These are phyloP conservation scores for Yarrowia keelungensis DNA, from an alignment of 805 yeast species.

Conservation along the genomic window DNA sequence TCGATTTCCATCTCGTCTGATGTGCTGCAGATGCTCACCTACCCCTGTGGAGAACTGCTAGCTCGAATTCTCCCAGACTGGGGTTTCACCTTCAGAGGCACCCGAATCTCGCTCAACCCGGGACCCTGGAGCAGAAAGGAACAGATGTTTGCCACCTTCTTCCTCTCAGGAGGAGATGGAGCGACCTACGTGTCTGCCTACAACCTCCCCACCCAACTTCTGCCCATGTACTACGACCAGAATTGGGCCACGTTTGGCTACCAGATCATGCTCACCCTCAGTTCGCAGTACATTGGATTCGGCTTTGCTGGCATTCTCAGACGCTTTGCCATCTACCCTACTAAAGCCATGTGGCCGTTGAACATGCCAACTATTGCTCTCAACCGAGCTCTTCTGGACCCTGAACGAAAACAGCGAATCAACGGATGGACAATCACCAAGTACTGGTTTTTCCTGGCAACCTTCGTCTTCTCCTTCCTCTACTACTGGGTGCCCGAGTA, in stretches of 20 bases:
- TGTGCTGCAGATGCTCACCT: constrained; percentile 63
- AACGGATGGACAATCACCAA: constrained; percentile 69
- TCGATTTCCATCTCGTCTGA: constrained; percentile 56
- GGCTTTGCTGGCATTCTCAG: constrained; percentile 63
- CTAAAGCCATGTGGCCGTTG: constrained; percentile 56
- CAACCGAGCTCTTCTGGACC: constrained; percentile 50
- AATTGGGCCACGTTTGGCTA: constrained; percentile 50
- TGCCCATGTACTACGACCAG: constrained; percentile 40
- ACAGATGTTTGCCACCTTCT: constrained; percentile 63
- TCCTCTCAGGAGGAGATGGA: constrained; percentile 50
- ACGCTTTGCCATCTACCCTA: constrained; percentile 57
- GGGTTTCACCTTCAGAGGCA: constrained; percentile 54
- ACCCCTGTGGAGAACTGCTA: constrained; percentile 57
- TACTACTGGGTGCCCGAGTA: constrained; percentile 76
- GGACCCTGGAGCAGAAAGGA: constrained; percentile 69
- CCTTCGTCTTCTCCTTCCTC: constrained; percentile 54
- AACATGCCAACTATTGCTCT: constrained; percentile 62
- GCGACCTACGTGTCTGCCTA: constrained; percentile 54
- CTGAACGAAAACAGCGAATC: constrained; percentile 49
- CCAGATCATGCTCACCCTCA: constrained; percentile 56
- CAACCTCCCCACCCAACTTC: constrained; percentile 43
- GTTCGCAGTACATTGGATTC: constrained; percentile 61
- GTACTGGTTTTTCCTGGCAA: constrained; percentile 57
- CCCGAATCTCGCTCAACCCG: constrained; percentile 57
- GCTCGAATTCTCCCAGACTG: constrained; percentile 54